Base-by-base conservation (phyloP, 2,329 filamentous ascomycete species). In the Phyllosticta paracitricarpa region DNA sequence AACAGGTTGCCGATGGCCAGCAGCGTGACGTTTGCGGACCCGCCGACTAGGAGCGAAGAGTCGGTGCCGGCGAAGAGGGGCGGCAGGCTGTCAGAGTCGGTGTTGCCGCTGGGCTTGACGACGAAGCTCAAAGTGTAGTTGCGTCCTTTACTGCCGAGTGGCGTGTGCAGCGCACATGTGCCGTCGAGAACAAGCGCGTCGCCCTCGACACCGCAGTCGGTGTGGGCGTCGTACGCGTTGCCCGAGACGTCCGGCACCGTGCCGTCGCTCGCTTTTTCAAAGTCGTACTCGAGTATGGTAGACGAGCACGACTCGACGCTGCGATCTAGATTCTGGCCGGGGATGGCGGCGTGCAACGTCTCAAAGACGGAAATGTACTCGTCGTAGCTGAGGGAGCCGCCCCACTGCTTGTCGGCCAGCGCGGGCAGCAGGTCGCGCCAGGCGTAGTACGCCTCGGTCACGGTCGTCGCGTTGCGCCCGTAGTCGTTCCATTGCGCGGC, bases 41-140 rank as follows among this genome's bases (percentile, higher is more conserved):
- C 54, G 1, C 60, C 55, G 17, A 54, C 59, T 4, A 69, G 65
- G 10, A 81, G 75, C 3, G 68, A 69, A 4, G 77, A 82, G 66
- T 78, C 79, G 1, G 63, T 66, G 19, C 77, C 79, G 1, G 71
- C 67, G n/a, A 81, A 69, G 19, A 80, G 68, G 2, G 71, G 24
- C 2, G 25, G 54, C 26, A 12, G 28, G 4, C 28, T 12, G 4
- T n/a, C n/a, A 22, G 25, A 76, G 75, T 1, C 66, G 61, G 12
- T 69, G 68, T 0, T 76, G 70, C 1, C 71, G 66, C n/a, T 25
- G 54, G 53, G 62, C 12, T 24, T 53, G 35, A 35, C 81, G 65
- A 73, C 70, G 14, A 84, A 73, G 0, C 77, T 74, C 1, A 85
- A 74, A 0, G 79, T 82, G 68, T 85, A 85, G 66, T 84, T 75